Conservation (phyloP, 495 filamentous ascomycete genomes). For the Hypoxylon rickii region DNA sequence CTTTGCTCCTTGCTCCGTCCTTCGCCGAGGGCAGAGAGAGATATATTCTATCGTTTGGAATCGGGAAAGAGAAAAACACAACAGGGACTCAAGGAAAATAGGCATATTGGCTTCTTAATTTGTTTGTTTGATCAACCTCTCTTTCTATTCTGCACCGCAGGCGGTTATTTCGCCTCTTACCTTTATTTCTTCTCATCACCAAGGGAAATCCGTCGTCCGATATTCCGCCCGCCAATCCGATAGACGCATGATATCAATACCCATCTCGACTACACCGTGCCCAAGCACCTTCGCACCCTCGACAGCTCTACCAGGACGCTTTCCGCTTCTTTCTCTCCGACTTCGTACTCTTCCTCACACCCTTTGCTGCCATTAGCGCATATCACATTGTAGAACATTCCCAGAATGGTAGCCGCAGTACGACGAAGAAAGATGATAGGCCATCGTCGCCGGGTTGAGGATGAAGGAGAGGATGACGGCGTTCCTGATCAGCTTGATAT, state of each 20-base stretch:
- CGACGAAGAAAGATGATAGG: slow-evolving; percentile 74
- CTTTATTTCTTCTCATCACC: slow-evolving; percentile 23
- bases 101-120: slow-evolving; percentile 38
- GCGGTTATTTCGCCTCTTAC: slow-evolving; percentile 40
- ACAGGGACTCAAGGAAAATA: slow-evolving; percentile 20
- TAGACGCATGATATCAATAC: slow-evolving; percentile 38
- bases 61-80: slow-evolving; percentile 4
- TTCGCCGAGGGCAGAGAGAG: slow-evolving; percentile 19
- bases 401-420: slow-evolving; percentile 61
- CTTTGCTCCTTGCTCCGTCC: too few species aligned
- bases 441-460: slow-evolving; percentile 76
- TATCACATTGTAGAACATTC: slow-evolving; percentile 9
- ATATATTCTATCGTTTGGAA: slow-evolving; percentile 9
- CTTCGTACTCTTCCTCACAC: slow-evolving; percentile 9
- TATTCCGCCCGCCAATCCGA: slow-evolving; percentile 29
- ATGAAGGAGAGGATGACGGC: slow-evolving; percentile 78
- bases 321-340: slow-evolving; percentile 6
- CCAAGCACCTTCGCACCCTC: slow-evolving; percentile 26
- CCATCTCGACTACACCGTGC: slow-evolving; percentile 38
- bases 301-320: slow-evolving; percentile 30
- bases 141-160: slow-evolving; percentile 42
- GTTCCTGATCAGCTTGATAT: slow-evolving; percentile 66
- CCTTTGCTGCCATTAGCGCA: slow-evolving; percentile 15
- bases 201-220: slow-evolving; percentile 26
- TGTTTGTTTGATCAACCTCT: slow-evolving; percentile 27